Evolutionary conservation across 1,139 yeast species (phyloP), one percentile per base, ranked within the genome.

Genomic region (Suhomyces bolitotheri): DNA sequence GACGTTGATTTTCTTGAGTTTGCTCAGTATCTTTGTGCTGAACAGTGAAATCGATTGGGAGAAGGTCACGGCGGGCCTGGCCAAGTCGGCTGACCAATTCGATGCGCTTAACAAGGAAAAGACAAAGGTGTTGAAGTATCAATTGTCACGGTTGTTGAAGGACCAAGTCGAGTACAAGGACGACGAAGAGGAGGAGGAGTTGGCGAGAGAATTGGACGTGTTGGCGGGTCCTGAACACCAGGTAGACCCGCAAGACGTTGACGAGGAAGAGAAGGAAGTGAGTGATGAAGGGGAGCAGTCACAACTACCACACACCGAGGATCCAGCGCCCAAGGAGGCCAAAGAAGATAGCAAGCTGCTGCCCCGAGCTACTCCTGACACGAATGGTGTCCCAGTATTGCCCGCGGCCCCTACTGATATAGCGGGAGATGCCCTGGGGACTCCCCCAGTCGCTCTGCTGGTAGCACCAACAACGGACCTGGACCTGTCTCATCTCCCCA

Each of bases 71-170:
- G 68, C 65, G 13, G 66, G 66, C 10, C 64, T 62, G 38, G 60
- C 63, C 12, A 27, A 37, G 3, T 44, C 41, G 30, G 56, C 50
- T 26, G 51, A 47, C 2, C 61, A 54, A 26, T 68, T 68, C 40
- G 55, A 47, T 21, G 44, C 45, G 15, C 49, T 54, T 27, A 60
- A 60, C 46, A 62, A 56, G 38, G 66, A 62, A 5, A 66, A 69
- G 43, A 53, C 56, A 37, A 70, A 69, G 50, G 37, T 60, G 7
- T 51, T 68, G 45, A 71, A 71, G 54, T 66, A 50, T 39, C 71
- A 69, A 33, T 60, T 71, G 46, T 58, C 73, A 11, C 50, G 58
- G 40, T 49, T 71, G 34, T 44, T 69, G n/a, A 68, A 68, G 46
- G 68, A 64, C 32, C 67, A 70, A 37, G 49, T 67, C 4, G 58